These are phyloP conservation scores for Stagonosporopsis rhizophila DNA, from an alignment of 2,329 filamentous ascomycete genomes.

Conservation along the genomic window DNA sequence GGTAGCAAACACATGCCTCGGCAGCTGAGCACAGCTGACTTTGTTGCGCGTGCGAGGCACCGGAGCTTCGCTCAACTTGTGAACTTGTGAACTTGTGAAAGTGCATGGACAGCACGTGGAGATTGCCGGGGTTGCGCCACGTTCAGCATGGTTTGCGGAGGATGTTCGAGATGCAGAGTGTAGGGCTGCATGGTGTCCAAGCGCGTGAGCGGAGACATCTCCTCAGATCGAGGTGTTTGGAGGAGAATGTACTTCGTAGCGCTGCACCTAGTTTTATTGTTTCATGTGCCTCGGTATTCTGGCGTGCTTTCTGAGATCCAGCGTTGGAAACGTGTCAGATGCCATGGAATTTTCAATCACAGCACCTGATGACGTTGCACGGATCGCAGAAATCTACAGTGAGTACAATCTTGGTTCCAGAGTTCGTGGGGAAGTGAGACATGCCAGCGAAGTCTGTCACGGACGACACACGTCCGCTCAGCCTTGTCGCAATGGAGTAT, in stretches of 20 bases:
- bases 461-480: slow-evolving; percentile 1
- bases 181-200: slow-evolving; percentile 11
- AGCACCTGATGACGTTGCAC: background rate
- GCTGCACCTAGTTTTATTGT: background rate
- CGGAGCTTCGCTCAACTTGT: background rate
- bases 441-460: slow-evolving; percentile 21
- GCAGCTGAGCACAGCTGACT: background rate
- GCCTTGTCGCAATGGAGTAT: background rate
- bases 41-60: background rate
- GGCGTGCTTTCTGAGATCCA: background rate
- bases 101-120: background rate
- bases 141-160: background rate
- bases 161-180: background rate
- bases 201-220: background rate
- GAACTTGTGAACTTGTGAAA: slow-evolving; percentile 1
- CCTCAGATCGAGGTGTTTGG: background rate
- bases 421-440: slow-evolving; percentile 18
- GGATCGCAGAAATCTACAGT: background rate
- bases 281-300: background rate
- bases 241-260: background rate
- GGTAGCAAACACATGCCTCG: slow-evolving; percentile 12
- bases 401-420: background rate
- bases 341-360: background rate
- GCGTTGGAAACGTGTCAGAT: background rate
- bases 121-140: background rate